Evolutionary conservation across 371 early-diverging fungal species (phyloP).

Genomic region (Fennellomyces sp.): DNA sequence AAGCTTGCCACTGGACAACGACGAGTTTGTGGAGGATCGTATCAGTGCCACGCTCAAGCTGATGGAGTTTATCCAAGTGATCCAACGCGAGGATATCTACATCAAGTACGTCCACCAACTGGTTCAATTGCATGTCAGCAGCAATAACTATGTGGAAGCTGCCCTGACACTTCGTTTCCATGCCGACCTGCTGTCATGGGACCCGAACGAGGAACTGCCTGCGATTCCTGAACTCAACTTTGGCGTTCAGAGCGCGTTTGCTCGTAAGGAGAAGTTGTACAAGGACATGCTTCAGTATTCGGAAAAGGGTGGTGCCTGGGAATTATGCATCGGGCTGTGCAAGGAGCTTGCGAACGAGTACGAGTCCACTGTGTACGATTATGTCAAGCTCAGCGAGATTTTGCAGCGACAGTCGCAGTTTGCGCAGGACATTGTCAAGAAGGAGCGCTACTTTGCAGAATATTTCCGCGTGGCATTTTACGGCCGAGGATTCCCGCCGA

Average conservation of each 20-base stretch:
- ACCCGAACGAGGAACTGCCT: conserved; percentile 42
- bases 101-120: conserved; percentile 75
- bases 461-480: conserved; percentile 83
- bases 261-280: conserved; percentile 70
- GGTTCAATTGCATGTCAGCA: conserved; percentile 61
- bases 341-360: conserved; percentile 66
- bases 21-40: conserved; percentile 69
- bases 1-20: conserved; percentile 57
- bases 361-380: conserved; percentile 58
- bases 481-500: conserved; percentile 65
- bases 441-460: conserved; percentile 67
- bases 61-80: conserved; percentile 65
- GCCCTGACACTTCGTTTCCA: conserved; percentile 71
- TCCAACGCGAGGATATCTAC: conserved; percentile 68
- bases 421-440: conserved; percentile 58
- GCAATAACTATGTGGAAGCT: conserved; percentile 69
- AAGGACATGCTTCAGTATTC: conserved; percentile 63
- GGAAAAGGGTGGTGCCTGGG: conserved; percentile 74
- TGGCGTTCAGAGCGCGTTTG: conserved; percentile 56
- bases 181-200: conserved; percentile 73
- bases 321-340: conserved; percentile 67
- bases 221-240: conserved; percentile 61
- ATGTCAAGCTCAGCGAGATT: conserved; percentile 56
- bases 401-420: conserved; percentile 61
- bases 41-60: conserved; percentile 66